Evolutionary conservation across 305 asterid species (phyloP), one percentile per base, ranked within the genome.

Genomic region (Rubia balearica): DNA sequence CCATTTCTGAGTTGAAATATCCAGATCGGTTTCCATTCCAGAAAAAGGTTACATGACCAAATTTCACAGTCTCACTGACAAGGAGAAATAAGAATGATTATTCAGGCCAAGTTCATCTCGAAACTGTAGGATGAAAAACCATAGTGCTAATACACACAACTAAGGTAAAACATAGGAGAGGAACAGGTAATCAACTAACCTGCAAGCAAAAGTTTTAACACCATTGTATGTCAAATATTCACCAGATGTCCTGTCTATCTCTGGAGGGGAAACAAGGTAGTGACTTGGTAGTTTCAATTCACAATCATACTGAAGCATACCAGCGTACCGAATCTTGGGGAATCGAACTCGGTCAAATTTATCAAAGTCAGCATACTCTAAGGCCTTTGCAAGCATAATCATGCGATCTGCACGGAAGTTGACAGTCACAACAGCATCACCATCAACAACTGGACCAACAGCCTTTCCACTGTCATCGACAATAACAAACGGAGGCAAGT

Each of bases 21-120:
- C 98, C 98, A 7, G 98, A 93, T 65, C 97, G 96, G 49, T 93
- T 93, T 51, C 98, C 98, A 21, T 93, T 93, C 98, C 98, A 93
- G 86, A 93, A 93, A 77, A 93, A 93, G 59, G 97, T 93, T 64
- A 93, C 98, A 53, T 93, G 98, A 24, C 98, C 97, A 67, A 93
- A 93, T 75, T 93, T 93, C 70, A 93, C 98, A 19, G 98, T 93
- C 77, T 93, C 98, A 76, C 98, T 93, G 95, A 75, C 46, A 53
- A 76, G 67, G 38, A 74, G 61, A n/a, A 38, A 3, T 3, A 69
- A 8, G 3, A 7, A 41, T 43, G 46, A 53, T 40, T 10, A 51
- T 27, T 69, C 56, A 62, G 64, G 19, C 11, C 38, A 61, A 48
- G 8, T 56, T 55, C 33, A 69, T 8, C 41, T 30, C 56, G 56